phyloP scores from a whole-genome alignment of 305 asterid species.

The Fraxinus nigra region DNA sequence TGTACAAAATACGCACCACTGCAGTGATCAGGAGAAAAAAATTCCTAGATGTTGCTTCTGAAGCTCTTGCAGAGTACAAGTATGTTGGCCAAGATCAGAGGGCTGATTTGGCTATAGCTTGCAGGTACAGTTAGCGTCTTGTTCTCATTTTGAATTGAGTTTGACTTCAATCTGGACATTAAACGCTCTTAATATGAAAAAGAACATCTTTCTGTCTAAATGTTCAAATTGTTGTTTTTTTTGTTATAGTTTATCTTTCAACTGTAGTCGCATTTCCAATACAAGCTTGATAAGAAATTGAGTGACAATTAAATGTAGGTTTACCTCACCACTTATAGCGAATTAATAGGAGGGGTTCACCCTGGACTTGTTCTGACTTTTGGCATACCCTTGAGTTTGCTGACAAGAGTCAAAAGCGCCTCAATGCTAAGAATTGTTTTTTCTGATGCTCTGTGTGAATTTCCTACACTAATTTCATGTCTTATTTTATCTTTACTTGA shows the following conservation, averaged over 20 bases:
- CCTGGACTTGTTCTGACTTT: not conserved
- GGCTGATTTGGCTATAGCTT: slow-evolving; percentile 82
- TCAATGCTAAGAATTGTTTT: not conserved
- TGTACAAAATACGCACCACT: slow-evolving; percentile 87
- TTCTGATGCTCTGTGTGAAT: not conserved
- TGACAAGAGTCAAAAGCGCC: not conserved
- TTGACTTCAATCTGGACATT: not conserved
- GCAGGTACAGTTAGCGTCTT: slow-evolving; percentile 65
- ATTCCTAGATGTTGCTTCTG: slow-evolving; percentile 76
- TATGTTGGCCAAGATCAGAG: slow-evolving; percentile 90
- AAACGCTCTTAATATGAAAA: slow-evolving; percentile 2
- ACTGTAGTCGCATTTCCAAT: not conserved
- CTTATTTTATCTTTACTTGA: not conserved
- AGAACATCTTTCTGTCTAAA: not conserved
- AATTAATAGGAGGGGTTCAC: not conserved
- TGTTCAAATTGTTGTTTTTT: slow-evolving; percentile 1
- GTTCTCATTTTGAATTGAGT: not conserved
- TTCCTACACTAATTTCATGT: not conserved
- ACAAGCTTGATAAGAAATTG: not conserved
- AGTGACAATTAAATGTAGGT: not conserved
- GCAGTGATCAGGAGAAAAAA: slow-evolving; percentile 61
- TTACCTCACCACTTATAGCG: not conserved
- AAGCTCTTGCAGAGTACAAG: slow-evolving; percentile 88
- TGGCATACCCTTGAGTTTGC: not conserved
- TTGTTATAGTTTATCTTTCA: not conserved